Conservation (phyloP, 2,329 filamentous ascomycete genomes). For the Ophiostoma montium region DNA sequence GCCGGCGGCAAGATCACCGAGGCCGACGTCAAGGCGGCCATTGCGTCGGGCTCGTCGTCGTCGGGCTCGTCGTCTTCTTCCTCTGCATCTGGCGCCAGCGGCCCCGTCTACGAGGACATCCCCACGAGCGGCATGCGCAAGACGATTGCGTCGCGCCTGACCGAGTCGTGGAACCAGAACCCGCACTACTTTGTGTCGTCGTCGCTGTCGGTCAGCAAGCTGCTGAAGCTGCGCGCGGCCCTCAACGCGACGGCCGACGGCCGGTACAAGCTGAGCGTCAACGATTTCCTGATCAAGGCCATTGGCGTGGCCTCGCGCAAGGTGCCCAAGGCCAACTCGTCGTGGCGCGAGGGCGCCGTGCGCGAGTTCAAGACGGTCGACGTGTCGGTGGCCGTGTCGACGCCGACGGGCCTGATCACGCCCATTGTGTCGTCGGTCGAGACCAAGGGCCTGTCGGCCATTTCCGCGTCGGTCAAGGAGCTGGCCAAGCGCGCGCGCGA, state of each 20-base stretch:
- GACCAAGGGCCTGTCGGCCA: conserved; percentile 71
- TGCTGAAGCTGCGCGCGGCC: conserved; percentile 87
- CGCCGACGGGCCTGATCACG: conserved; percentile 87
- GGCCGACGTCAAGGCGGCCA: conserved; percentile 79
- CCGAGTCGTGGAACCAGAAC: conserved; percentile 82
- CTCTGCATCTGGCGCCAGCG: conserved; percentile 34
- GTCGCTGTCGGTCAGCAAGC: conserved; percentile 82
- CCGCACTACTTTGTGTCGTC: conserved; percentile 97
- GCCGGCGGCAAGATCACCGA: conserved; percentile 78
- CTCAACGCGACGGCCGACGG: conserved; percentile 81
- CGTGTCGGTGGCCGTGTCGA: conserved; percentile 90
- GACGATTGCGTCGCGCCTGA: conserved; percentile 84
- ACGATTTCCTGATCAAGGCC: conserved; percentile 98
- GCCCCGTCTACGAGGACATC: conserved; percentile 65
- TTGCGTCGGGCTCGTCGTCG: conserved; percentile 35
- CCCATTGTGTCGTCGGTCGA: conserved; percentile 89
- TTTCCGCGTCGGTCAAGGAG: conserved; percentile 85
- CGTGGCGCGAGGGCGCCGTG: conserved; percentile 82
- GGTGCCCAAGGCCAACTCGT: conserved; percentile 90
- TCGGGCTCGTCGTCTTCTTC: conserved; percentile 26
- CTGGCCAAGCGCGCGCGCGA: conserved; percentile 92
- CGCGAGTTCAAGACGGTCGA: conserved; percentile 89
- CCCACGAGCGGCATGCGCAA: conserved; percentile 91
- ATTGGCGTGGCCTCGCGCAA: conserved; percentile 78
- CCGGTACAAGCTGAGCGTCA: conserved; percentile 98